Percentiles rank a stretch among this genome's conserved stretches.
Conservation (phyloP, 257 asterid species). For the Solanum neorickii region DNA sequence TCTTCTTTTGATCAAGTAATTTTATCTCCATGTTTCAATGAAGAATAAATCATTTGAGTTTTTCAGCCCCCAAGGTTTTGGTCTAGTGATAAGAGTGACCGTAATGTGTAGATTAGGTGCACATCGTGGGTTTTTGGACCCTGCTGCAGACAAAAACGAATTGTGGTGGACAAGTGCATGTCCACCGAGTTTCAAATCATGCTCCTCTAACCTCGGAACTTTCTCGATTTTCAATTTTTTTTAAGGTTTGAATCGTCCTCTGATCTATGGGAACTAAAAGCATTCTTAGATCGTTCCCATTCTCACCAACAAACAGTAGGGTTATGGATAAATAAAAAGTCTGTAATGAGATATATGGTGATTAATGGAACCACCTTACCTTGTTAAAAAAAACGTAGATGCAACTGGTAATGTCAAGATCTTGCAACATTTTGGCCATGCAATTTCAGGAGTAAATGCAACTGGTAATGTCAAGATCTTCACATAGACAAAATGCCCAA, state of each 20-base stretch:
- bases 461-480: neutral
- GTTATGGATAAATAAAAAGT: neutral
- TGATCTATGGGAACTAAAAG: neutral
- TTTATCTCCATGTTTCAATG: neutral
- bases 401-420: neutral
- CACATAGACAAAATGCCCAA: neutral
- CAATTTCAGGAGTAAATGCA: neutral
- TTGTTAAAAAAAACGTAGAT: neutral
- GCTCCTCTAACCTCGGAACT: neutral
- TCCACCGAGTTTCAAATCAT: neutral
- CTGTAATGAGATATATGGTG: neutral
- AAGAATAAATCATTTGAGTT: neutral
- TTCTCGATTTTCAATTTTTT: neutral
- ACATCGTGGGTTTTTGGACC: neutral
- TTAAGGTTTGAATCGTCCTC: neutral
- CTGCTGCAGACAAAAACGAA: neutral
- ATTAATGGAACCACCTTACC: neutral
- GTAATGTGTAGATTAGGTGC: neutral
- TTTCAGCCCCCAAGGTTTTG: neutral
- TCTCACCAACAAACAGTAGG: neutral
- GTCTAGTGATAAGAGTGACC: neutral
- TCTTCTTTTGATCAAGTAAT: neutral
- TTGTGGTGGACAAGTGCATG: neutral
- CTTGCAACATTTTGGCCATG: neutral
- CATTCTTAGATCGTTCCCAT: neutral